Conservation (phyloP, 306 rosid genomes). For the Casuarina glauca region DNA sequence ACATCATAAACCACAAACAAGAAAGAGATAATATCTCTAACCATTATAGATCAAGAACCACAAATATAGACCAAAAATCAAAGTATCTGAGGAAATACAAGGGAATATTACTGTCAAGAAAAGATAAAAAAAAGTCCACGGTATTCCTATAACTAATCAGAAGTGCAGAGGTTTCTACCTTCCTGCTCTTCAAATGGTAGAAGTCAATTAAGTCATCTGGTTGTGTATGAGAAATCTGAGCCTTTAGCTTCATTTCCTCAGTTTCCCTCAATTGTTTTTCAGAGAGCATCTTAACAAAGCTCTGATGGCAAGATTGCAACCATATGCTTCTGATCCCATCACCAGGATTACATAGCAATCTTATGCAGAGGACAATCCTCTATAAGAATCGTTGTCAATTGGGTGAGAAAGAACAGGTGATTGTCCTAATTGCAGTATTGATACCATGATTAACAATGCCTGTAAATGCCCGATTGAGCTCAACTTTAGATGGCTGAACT, state of each 20-base stretch:
- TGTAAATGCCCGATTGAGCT: conserved; percentile 70
- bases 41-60: neutral
- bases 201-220: conserved; percentile 98
- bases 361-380: conserved; percentile 79
- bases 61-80: neutral
- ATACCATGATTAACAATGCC: conserved; percentile 78
- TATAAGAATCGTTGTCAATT: conserved; percentile 81
- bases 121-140: neutral
- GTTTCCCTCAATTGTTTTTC: conserved; percentile 87
- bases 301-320: conserved; percentile 86
- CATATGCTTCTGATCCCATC: conserved; percentile 78
- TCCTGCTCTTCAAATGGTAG: conserved; percentile 98
- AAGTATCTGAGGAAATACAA: neutral
- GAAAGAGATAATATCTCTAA: neutral
- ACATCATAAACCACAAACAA: neutral
- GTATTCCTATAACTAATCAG: neutral
- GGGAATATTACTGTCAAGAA: neutral
- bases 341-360: conserved; percentile 71
- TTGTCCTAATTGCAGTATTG: conserved; percentile 91
- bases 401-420: conserved; percentile 86
- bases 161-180: conserved; percentile 51
- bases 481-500: conserved; percentile 82
- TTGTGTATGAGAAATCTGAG: conserved; percentile 86
- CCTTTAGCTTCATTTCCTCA: conserved; percentile 83
- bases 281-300: conserved; percentile 94